Evolutionary conservation across 2,329 filamentous ascomycete species (phyloP), one percentile per base, ranked within the genome.

Genomic region (Ophiostoma montium): DNA sequence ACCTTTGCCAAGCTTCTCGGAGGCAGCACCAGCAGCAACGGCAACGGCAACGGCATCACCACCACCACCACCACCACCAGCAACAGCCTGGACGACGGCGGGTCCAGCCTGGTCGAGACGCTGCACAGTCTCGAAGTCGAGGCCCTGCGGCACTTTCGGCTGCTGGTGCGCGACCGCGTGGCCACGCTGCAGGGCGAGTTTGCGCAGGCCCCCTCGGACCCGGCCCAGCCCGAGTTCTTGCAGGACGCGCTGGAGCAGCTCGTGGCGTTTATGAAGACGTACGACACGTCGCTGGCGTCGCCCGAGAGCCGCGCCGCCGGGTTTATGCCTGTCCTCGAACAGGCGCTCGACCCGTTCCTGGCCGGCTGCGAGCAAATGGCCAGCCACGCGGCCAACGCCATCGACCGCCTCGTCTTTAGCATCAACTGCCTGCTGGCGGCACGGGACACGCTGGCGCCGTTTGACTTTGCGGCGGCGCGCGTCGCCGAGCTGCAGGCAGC

Each of bases 261-360:
- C 9, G 76, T 74, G 33, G 73, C 78, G 6, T 81, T 96, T 46
- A 84, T 95, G 71, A 85, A 84, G 61, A 92, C 84, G 18, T 90
- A 89, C 60, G 87, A 94, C 56, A 84, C 84, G 1, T 94, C 89
- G 0, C 69, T 92, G 21, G 76, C 81, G 2, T 66, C 75, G 3
- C 65, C 70, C 1, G 65, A 72, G 9, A 71, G 78, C 52, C 70
- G 75, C 46, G 80, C 82, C 53, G 73, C 76, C 35, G 80, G 80
- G 35, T 94, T 95, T 58, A 75, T 84, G 43, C 74, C 79, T 6
- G 79, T 95, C 18, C 69, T 95, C 16, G 70, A 72, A 36, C 85
- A 90, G 58, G 82, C 87, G 0, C 78, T 96, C 33, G 86, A 95
- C 56, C 90, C 92, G 0, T 95, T 92, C 64, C 68, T 96, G 41